Evolutionary conservation across 2,329 filamentous ascomycete species (phyloP).

Genomic region (Xylariaceae sp.): DNA sequence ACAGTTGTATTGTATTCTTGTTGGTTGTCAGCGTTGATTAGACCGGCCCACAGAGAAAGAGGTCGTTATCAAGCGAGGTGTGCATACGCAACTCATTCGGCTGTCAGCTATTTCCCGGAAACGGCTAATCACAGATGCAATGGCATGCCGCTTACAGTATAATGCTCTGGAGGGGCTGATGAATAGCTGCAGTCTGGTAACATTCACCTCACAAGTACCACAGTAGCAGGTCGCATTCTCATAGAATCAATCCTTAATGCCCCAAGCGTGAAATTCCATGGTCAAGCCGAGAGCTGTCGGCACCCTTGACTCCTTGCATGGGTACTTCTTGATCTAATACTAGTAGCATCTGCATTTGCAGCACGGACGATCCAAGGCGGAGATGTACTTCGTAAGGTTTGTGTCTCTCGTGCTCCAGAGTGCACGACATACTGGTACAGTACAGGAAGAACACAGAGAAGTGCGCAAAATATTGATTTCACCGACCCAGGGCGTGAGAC

Average conservation of each 20-base stretch:
- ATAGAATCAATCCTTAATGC: slow-evolving; percentile 7
- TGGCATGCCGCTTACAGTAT: slow-evolving; percentile 21
- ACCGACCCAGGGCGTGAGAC: slow-evolving; percentile 28
- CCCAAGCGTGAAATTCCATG: slow-evolving; percentile 26
- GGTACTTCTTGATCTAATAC: slow-evolving; percentile 24
- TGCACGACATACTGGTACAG: slow-evolving; percentile 35
- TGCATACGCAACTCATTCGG: slow-evolving; percentile 30
- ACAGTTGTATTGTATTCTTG: not conserved
- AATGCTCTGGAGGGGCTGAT: slow-evolving; percentile 20
- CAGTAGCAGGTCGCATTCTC: not conserved
- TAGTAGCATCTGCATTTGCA: slow-evolving; percentile 20
- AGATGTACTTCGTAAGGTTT: slow-evolving; percentile 27
- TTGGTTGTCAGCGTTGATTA: not conserved
- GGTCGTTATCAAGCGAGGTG: slow-evolving; percentile 19
- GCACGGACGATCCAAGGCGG: slow-evolving; percentile 21
- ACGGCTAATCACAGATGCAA: slow-evolving; percentile 23
- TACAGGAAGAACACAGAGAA: slow-evolving; percentile 26
- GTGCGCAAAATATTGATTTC: slow-evolving; percentile 26
- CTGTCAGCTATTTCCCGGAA: slow-evolving; percentile 20
- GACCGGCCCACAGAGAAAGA: slow-evolving; percentile 15
- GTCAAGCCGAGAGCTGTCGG: slow-evolving; percentile 36
- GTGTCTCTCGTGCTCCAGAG: slow-evolving; percentile 31
- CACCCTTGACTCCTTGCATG: slow-evolving; percentile 37
- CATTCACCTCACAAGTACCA: slow-evolving; percentile 4
- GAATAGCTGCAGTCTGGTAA: slow-evolving; percentile 24